Conservation (phyloP, 2,329 filamentous ascomycete species). For the Annulohypoxylon truncatum region DNA sequence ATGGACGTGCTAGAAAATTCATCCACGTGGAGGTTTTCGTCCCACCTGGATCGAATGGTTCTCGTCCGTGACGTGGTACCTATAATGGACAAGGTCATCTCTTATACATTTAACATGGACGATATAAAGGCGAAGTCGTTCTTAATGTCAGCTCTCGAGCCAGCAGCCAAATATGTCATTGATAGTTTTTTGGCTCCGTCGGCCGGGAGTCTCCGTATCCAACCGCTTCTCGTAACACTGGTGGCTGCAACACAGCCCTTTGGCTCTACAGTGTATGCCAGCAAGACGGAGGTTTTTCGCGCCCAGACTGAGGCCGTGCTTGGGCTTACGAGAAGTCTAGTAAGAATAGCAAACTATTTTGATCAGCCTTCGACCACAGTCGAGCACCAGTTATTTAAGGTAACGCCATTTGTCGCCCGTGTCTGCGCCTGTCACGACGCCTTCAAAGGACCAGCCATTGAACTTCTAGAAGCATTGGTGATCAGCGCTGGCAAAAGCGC, state of each 20-base stretch:
- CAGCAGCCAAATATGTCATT: constrained; percentile 80
- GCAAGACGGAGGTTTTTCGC: constrained; percentile 65
- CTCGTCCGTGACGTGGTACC: constrained; percentile 76
- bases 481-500: constrained; percentile 72
- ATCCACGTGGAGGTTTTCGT: constrained; percentile 84
- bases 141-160: constrained; percentile 71
- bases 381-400: constrained; percentile 84
- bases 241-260: constrained; percentile 69
- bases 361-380: constrained; percentile 73
- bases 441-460: constrained; percentile 74
- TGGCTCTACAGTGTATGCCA: constrained; percentile 71
- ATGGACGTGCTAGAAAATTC: constrained; percentile 89
- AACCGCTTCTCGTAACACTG: constrained; percentile 79
- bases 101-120: constrained; percentile 80
- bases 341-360: constrained; percentile 75
- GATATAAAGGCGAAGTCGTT: constrained; percentile 61
- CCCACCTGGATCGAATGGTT: constrained; percentile 73
- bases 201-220: constrained; percentile 77
- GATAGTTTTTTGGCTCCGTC: constrained; percentile 80
- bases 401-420: constrained; percentile 79
- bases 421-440: constrained; percentile 76
- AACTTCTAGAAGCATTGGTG: constrained; percentile 79
- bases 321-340: constrained; percentile 73
- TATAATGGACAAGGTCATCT: constrained; percentile 77
- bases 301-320: constrained; percentile 74